Evolutionary conservation across 1,284 basidiomycete species (phyloP).

Genomic region (Trichosporon faecale): DNA sequence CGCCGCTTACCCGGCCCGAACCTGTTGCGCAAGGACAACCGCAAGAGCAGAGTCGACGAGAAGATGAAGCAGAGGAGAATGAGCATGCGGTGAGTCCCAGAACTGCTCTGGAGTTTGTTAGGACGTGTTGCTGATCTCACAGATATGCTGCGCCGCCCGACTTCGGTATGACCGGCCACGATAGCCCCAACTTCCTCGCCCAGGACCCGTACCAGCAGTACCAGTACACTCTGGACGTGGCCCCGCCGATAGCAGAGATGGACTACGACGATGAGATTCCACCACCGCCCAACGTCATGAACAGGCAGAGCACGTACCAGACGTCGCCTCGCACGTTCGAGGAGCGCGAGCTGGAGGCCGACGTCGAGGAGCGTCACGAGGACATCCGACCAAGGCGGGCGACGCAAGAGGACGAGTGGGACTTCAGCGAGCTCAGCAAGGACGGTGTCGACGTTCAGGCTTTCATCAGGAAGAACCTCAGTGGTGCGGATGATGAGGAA

Average conservation of each 20-base stretch:
- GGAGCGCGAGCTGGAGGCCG: constrained; percentile 21
- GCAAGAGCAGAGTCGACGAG: constrained; percentile 76
- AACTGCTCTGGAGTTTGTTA: not conserved
- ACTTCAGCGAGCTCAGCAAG: constrained; percentile 65
- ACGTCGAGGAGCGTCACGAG: constrained; percentile 31
- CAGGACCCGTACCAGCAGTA: constrained; percentile 33
- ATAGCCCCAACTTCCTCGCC: constrained; percentile 28
- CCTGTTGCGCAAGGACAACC: constrained; percentile 25
- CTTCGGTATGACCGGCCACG: not conserved
- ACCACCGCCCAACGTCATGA: not conserved
- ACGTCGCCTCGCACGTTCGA: constrained; percentile 13
- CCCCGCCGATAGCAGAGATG: constrained; percentile 21
- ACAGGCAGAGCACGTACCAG: constrained; percentile 1
- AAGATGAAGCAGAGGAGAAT: constrained; percentile 83
- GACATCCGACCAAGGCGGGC: constrained; percentile 35
- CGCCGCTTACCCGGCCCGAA: constrained; percentile 20
- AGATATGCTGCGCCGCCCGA: constrained; percentile 48
- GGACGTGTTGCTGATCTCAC: constrained; percentile 8
- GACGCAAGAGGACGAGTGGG: constrained; percentile 51
- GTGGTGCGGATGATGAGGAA: constrained; percentile 51
- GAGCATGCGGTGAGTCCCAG: constrained; percentile 69
- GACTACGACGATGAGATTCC: constrained; percentile 15
- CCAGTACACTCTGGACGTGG: constrained; percentile 30
- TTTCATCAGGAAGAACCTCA: constrained; percentile 53
- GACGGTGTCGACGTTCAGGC: constrained; percentile 76